These are phyloP conservation scores for Fomitiporia mediterranea DNA, from an alignment of 1,284 basidiomycete genomes.

Conservation along the genomic window DNA sequence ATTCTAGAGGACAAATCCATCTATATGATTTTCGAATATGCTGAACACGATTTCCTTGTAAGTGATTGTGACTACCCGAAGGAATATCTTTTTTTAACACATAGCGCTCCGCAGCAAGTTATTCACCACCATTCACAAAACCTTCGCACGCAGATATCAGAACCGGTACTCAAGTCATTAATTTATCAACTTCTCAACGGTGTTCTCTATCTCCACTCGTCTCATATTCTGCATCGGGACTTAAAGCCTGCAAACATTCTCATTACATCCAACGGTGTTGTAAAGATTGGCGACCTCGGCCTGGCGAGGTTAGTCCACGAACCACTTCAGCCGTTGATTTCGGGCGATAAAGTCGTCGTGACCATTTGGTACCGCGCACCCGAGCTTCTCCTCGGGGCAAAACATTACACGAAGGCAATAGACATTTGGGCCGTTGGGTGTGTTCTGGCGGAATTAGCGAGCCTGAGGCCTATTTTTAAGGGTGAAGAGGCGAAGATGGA, in stretches of 20 bases:
- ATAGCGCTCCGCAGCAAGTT: slow-evolving; percentile 66
- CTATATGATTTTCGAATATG: slow-evolving; percentile 99
- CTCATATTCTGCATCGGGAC: slow-evolving; percentile 94
- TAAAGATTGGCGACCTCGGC: slow-evolving; percentile 98
- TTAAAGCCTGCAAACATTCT: slow-evolving; percentile 99
- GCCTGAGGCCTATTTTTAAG: slow-evolving; percentile 95
- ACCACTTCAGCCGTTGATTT: slow-evolving; percentile 81
- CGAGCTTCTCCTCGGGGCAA: slow-evolving; percentile 90
- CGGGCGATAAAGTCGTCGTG: slow-evolving; percentile 97
- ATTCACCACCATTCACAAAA: slow-evolving; percentile 97
- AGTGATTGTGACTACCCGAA: slow-evolving; percentile 28
- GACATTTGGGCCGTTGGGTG: slow-evolving; percentile 97
- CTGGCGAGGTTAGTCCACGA: slow-evolving; percentile 85
- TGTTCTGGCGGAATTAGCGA: slow-evolving; percentile 93
- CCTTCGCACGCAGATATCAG: slow-evolving; percentile 69
- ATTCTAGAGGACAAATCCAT: slow-evolving; percentile 98
- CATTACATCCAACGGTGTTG: slow-evolving; percentile 82
- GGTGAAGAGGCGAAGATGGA: slow-evolving; percentile 98
- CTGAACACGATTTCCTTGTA: slow-evolving; percentile 96
- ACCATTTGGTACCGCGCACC: slow-evolving; percentile 99
- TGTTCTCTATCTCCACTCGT: slow-evolving; percentile 90
- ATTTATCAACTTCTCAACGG: slow-evolving; percentile 97
- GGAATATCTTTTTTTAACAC: slow-evolving; percentile 14
- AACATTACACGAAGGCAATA: slow-evolving; percentile 95
- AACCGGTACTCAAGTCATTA: slow-evolving; percentile 84